Base-by-base conservation (phyloP, 163 green algal genomes). In the Picocystis sp. region DNA sequence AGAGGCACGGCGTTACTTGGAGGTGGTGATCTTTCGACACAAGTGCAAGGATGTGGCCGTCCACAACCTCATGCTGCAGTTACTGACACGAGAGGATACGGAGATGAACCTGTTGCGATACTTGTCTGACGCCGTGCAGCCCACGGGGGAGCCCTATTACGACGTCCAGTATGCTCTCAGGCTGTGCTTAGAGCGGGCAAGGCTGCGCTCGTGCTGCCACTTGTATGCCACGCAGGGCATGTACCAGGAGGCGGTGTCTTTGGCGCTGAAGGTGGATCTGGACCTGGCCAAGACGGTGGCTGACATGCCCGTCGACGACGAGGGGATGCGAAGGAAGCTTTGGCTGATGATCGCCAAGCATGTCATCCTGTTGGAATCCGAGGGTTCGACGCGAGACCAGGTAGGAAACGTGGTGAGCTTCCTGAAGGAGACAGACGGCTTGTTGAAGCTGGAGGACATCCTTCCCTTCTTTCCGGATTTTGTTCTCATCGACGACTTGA, bases 401-500 rank as follows among this genome's bases (percentile, higher is more conserved):
- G 60, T 49, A 12, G 23, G 43, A 3, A 41, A 57, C 14, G 52
- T n/a, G 8, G 63, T 77, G 43, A 56, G 22, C 0, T 41, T 22
- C 10, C 21, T 74, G 46, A 45, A 51, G 43, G 67, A 75, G 51
- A 76, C 67, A 45, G 62, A 73, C 25, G 87, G 85, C 1, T 60
- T 84, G 56, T 61, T 96, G 5, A 79, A 80, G 58, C 89, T 96
- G 29, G 87, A 96, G 64, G 87, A 96, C 74, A 76, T 96, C 38
- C 71, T 96, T 43, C 86, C 87, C 1, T 83, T 95, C 50, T 96
- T 96, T 64, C 88, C 87, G 1, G 83, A 93, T 61, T 94, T 95
- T 75, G 80, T 89, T 22, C 75, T 82, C 41, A 94, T 96, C 41
- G 87, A 92, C 52, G 76, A 82, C 56, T 96, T 96, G 74, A 90